Evolutionary conservation across 345 rosid species (phyloP).

Genomic region (Salix purpurea): DNA sequence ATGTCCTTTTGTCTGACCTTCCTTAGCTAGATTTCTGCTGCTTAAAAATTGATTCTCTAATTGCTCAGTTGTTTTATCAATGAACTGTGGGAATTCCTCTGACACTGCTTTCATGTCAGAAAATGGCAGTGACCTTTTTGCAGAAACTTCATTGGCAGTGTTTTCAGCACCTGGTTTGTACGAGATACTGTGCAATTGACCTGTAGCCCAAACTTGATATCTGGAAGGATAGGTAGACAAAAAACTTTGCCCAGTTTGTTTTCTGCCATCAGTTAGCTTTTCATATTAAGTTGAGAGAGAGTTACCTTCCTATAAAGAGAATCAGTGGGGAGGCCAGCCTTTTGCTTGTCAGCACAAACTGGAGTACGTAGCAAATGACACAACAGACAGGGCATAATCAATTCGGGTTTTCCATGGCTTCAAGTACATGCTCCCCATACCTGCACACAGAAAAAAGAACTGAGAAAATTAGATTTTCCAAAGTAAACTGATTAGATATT

Average conservation of each 20-base stretch:
- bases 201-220: constrained; percentile 64
- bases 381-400: constrained; percentile 88
- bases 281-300: not conserved
- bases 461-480: not conserved
- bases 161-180: constrained; percentile 45
- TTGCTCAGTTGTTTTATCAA: constrained; percentile 7
- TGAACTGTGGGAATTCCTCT: constrained; percentile 10
- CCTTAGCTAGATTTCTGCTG: not conserved
- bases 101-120: constrained; percentile 26
- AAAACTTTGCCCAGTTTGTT: constrained; percentile 6
- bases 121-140: constrained; percentile 58
- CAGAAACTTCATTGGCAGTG: constrained; percentile 40
- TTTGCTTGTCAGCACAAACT: constrained; percentile 75
- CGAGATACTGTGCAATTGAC: constrained; percentile 93
- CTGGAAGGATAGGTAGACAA: constrained; percentile 32
- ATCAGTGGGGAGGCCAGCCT: constrained; percentile 90
- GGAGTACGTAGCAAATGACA: constrained; percentile 71
- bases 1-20: not conserved
- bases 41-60: constrained; percentile 12
- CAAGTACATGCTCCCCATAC: constrained; percentile 92
- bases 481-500: not conserved
- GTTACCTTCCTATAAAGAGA: constrained; percentile 63
- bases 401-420: constrained; percentile 66
- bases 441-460: constrained; percentile 27
- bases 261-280: not conserved